phyloP scores from a whole-genome alignment of 1,284 basidiomycete species.

The Cryptococcus deneoformans region DNA sequence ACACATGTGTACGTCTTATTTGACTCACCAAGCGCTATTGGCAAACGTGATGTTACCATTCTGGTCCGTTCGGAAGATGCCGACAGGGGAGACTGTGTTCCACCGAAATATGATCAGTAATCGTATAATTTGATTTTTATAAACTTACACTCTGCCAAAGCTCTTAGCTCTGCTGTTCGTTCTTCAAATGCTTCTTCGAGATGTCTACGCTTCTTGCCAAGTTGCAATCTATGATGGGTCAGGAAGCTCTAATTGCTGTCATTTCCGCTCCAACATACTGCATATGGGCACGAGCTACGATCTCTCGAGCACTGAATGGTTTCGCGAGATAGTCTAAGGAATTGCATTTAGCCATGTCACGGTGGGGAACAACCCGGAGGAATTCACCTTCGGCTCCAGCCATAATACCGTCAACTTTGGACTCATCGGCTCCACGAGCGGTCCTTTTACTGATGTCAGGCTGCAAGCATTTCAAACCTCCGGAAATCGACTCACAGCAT shows the following conservation, averaged over 20 bases:
- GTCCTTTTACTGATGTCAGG: slow-evolving; percentile 18
- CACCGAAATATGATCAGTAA: neutral
- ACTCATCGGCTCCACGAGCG: slow-evolving; percentile 38
- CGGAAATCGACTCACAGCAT: slow-evolving; percentile 23
- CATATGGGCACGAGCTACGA: slow-evolving; percentile 49
- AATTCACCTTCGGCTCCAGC: slow-evolving; percentile 49
- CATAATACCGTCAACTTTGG: slow-evolving; percentile 39
- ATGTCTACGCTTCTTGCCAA: slow-evolving; percentile 37
- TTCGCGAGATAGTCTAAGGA: slow-evolving; percentile 37
- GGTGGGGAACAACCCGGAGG: neutral
- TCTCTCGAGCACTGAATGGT: slow-evolving; percentile 47
- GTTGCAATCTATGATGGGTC: slow-evolving; percentile 25
- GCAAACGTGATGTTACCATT: slow-evolving; percentile 38
- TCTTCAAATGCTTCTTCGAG: slow-evolving; percentile 42
- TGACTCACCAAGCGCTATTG: slow-evolving; percentile 31
- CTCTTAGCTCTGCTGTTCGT: slow-evolving; percentile 40
- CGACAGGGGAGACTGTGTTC: slow-evolving; percentile 36
- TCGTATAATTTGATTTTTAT: neutral
- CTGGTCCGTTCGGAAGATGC: slow-evolving; percentile 37
- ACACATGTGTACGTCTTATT: neutral
- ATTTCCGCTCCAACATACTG: slow-evolving; percentile 15
- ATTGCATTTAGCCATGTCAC: neutral
- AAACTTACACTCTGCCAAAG: slow-evolving; percentile 37
- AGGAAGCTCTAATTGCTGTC: neutral
- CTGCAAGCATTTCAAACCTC: neutral